phyloP scores from a whole-genome alignment of 2,329 filamentous ascomycete genomes.

The Falciphora oryzae region DNA sequence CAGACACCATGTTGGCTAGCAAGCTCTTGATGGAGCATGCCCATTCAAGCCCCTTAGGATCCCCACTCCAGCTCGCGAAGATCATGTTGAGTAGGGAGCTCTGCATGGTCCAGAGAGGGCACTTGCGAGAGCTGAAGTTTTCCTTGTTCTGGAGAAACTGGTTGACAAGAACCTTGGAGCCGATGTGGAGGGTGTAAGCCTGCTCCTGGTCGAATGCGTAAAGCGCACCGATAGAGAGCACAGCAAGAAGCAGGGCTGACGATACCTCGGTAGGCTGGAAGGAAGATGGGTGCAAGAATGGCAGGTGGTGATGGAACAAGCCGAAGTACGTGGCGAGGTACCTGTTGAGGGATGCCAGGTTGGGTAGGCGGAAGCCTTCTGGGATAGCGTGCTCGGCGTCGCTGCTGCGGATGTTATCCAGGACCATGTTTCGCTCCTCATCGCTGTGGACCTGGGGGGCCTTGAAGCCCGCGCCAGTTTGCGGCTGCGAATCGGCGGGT shows the following conservation, averaged over 20 bases:
- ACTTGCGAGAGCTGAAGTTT: slow-evolving; percentile 97
- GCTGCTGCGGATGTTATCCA: slow-evolving; percentile 77
- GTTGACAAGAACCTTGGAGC: slow-evolving; percentile 93
- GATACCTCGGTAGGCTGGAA: slow-evolving; percentile 78
- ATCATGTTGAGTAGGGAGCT: slow-evolving; percentile 96
- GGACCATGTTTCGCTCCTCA: slow-evolving; percentile 76
- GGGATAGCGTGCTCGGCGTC: slow-evolving; percentile 79
- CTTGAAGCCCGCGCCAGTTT: slow-evolving; percentile 61
- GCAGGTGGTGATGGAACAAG: slow-evolving; percentile 92
- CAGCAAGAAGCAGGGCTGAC: slow-evolving; percentile 77
- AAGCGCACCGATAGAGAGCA: slow-evolving; percentile 89
- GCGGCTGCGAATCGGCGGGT: slow-evolving; percentile 52
- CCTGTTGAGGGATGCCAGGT: slow-evolving; percentile 74
- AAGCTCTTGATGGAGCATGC: slow-evolving; percentile 98
- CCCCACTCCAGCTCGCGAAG: slow-evolving; percentile 98
- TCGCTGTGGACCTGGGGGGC: slow-evolving; percentile 79
- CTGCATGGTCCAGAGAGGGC: slow-evolving; percentile 97
- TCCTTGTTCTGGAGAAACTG: slow-evolving; percentile 98
- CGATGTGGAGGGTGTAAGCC: slow-evolving; percentile 94
- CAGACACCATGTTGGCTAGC: slow-evolving; percentile 96
- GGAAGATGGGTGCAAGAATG: slow-evolving; percentile 88
- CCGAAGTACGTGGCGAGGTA: slow-evolving; percentile 96
- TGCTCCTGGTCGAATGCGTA: slow-evolving; percentile 98
- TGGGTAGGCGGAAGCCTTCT: slow-evolving; percentile 84
- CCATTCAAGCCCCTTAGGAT: slow-evolving; percentile 96